Evolutionary conservation across 2,329 filamentous ascomycete species (phyloP), one percentile per base, ranked within the genome.

Genomic region (Fusarium keratoplasticum): DNA sequence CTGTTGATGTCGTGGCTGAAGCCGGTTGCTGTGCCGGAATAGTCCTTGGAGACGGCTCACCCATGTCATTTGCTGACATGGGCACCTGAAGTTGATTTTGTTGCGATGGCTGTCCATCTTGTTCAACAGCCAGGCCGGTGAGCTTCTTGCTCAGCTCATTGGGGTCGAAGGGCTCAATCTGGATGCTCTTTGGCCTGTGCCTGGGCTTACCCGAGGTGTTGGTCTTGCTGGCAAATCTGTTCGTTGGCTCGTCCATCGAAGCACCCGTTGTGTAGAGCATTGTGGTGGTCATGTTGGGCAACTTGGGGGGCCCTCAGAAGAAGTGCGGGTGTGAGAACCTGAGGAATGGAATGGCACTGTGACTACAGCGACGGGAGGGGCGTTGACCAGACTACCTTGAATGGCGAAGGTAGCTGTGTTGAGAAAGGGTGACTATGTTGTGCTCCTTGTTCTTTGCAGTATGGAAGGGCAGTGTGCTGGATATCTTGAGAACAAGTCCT

Each of bases 81-180:
- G 66, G 64, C n/a, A 70, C 36, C 6, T 50, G 60, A 9, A 44
- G 47, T 14, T 79, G 78, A 9, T 82, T 80, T 68, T 61, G 59
- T 18, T 64, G 67, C 4, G 69, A 50, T n/a, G 55, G 61, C 33
- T 61, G 60, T 42, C 60, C 57, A n/a, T 87, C 87, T 70, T 88
- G 87, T 68, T 90, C 85, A 6, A 83, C 84, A 16, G 89, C 81
- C 20, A 91, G 86, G 13, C 84, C 72, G 58, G 84, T 83, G 27
- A 92, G 83, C 20, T 89, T 86, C 35, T 86, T 84, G 13, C 85
- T 84, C 31, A 92, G 80, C 64, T 92, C 89, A 31, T 87, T 84
- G 0, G 90, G 83, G 69, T 91, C 89, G 54, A 91, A 80, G 2
- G 83, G 80, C 35, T 80, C 74, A 13, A 82, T 78, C 1, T 76